Evolutionary conservation across 495 filamentous ascomycete species (phyloP).

Genomic region (Penicillium manginii): DNA sequence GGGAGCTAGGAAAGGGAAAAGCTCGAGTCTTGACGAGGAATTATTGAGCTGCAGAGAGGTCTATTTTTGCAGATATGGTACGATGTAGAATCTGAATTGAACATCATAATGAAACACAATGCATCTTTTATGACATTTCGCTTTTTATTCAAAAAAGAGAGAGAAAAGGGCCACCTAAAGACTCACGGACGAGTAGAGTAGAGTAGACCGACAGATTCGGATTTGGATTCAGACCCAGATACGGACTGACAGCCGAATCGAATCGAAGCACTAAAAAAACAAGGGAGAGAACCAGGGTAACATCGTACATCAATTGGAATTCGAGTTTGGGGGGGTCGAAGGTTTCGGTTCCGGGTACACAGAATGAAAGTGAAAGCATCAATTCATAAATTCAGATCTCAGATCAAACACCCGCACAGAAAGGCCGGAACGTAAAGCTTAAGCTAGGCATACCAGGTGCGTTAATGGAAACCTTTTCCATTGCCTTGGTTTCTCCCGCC

Average conservation of each 20-base stretch:
- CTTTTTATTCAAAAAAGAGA: not conserved
- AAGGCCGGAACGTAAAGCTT: too few species aligned
- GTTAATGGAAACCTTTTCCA: not conserved
- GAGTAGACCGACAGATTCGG: too few species aligned
- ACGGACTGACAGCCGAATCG: not conserved
- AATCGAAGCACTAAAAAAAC: not conserved
- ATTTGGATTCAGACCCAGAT: too few species aligned
- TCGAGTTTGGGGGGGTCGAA: not conserved
- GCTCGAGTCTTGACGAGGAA: not conserved
- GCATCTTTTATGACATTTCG: conserved; percentile 12
- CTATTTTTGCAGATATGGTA: not conserved
- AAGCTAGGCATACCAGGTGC: not conserved
- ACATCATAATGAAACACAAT: conserved; percentile 7
- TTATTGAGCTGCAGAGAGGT: not conserved
- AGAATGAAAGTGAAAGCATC: conserved; percentile 14
- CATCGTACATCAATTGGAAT: not conserved
- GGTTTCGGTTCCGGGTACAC: not conserved
- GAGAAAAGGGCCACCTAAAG: too few species aligned
- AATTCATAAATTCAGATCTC: conserved; percentile 16
- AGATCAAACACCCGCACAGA: not conserved
- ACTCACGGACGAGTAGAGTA: too few species aligned
- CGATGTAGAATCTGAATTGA: conserved; percentile 2
- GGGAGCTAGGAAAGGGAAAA: not conserved
- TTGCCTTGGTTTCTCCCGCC: not conserved
- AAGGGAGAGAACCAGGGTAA: not conserved